These are phyloP conservation scores for Tanacetum coccineum DNA, from an alignment of 129 eudicot species.

Conservation along the genomic window DNA sequence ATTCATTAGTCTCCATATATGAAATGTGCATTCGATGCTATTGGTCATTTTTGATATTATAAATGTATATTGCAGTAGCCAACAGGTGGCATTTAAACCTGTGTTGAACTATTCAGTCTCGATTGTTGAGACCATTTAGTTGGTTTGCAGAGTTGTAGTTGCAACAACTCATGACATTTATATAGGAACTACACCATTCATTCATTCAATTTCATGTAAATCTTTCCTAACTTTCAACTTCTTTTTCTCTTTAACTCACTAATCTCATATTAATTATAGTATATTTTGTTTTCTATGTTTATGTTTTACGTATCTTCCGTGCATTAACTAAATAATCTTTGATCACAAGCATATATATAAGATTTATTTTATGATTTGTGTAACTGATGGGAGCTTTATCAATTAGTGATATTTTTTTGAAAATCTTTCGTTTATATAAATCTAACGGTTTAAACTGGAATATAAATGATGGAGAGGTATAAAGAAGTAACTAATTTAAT, in stretches of 20 bases:
- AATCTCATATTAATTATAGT: not conserved
- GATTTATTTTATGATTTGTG: too few species aligned
- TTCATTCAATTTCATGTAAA: not conserved
- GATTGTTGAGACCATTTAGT: conserved; percentile 39
- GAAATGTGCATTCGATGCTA: not conserved
- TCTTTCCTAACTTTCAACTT: conserved; percentile 20
- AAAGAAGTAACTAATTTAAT: too few species aligned
- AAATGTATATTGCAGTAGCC: not conserved
- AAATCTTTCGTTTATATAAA: too few species aligned
- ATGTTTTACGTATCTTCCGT: not conserved
- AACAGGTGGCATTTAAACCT: conserved; percentile 24
- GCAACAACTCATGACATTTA: conserved; percentile 37
- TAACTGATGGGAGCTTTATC: too few species aligned
- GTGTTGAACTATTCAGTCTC: conserved; percentile 18
- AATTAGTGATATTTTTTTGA: too few species aligned
- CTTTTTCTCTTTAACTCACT: not conserved
- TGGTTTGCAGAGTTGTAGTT: conserved; percentile 33
- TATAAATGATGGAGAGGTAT: too few species aligned
- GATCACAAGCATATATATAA: too few species aligned
- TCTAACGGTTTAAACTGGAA: too few species aligned
- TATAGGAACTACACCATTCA: conserved; percentile 17
- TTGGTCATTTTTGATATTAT: not conserved
- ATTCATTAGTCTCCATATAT: not conserved
- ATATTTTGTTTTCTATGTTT: not conserved
- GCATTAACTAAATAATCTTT: too few species aligned